A percentile compares a stretch with the other conserved stretches of the same genome.
Evolutionary conservation across 352 stramenopile genomes (phyloP).

Genomic region (Pythium apleroticum): DNA sequence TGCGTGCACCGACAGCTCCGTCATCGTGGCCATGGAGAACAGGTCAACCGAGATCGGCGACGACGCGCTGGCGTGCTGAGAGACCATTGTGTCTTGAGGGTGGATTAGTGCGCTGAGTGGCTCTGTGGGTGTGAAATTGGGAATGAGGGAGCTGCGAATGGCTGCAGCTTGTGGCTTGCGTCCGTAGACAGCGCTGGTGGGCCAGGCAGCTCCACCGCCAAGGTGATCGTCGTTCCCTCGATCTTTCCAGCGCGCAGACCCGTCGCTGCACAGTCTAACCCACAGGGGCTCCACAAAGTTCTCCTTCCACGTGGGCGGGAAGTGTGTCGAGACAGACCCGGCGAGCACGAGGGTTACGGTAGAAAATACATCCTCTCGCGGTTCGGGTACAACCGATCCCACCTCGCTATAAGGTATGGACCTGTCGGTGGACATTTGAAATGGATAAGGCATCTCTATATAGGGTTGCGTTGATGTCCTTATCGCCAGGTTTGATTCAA

Average conservation of each 20-base stretch:
- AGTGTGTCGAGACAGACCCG: slow-evolving; percentile 27
- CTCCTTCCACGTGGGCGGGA: slow-evolving; percentile 1
- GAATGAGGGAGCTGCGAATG: slow-evolving; percentile 10
- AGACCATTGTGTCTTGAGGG: slow-evolving; percentile 23
- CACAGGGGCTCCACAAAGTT: slow-evolving; percentile 18
- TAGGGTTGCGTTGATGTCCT: background rate
- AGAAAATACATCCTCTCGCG: background rate
- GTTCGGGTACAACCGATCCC: background rate
- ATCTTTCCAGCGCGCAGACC: slow-evolving; percentile 22
- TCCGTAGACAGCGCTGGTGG: slow-evolving; percentile 1
- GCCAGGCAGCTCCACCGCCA: background rate
- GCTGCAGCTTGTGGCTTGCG: slow-evolving; percentile 2
- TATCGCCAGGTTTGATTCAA: background rate
- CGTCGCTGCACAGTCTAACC: slow-evolving; percentile 18
- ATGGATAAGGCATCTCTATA: too few species aligned
- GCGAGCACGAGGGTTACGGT: background rate
- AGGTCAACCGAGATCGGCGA: slow-evolving; percentile 26
- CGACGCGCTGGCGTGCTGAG: slow-evolving; percentile 24
- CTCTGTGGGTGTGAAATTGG: slow-evolving; percentile 15
- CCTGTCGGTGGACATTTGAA: too few species aligned
- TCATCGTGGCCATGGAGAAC: slow-evolving; percentile 22
- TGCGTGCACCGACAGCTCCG: background rate
- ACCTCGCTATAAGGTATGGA: background rate
- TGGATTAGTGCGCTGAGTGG: slow-evolving; percentile 7
- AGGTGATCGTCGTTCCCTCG: slow-evolving; percentile 20